Base-by-base conservation (phyloP, 2,329 filamentous ascomycete genomes). In the Fusarium ambrosium region DNA sequence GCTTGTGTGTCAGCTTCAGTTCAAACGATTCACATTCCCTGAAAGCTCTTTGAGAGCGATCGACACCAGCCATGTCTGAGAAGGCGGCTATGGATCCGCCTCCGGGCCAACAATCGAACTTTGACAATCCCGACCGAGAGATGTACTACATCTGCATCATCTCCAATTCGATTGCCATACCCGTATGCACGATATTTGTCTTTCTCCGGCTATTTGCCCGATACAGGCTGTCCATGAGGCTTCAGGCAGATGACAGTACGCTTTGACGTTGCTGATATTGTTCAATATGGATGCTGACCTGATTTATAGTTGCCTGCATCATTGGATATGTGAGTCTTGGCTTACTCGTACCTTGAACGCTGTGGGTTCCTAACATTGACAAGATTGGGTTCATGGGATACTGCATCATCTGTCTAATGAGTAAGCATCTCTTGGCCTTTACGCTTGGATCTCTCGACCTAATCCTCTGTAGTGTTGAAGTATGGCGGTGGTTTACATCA, bases 321-420 rank as follows among this genome's bases (percentile, higher is more conserved):
- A 71, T 73, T 1, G 71, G 71, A 62, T 73, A 73, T 5, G 71
- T 73, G 37, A 6, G 70, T 60, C 0, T 1, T 43, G 1, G 2
- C 2, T 20, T 14, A 5, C 0, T 0, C 2, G 2, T 8, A 1
- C 5, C 1, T 29, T 53, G 2, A 29, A n/a, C n/a, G 34, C 13
- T 18, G 4, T 3, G n/a, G 16, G 20, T n/a, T n/a, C 4, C 24
- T 34, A 22, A 58, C 20, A 36, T 24, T 14, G 20, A 34, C 13
- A 62, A 70, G 71, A 74, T 73, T 1, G 71, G 71, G 0, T 71
- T 73, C 2, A 74, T 73, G 71, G 71, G 67, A 10, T 73, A 73
- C 32, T 73, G 67, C 4, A 56, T 53, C 0, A 73, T 74, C 4
- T 73, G 71, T 4, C 37, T 74, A 4, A 6, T 64, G 8, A 73